These are phyloP conservation scores for Serendipita sp. DNA, from an alignment of 768 basidiomycete species.

Conservation along the genomic window DNA sequence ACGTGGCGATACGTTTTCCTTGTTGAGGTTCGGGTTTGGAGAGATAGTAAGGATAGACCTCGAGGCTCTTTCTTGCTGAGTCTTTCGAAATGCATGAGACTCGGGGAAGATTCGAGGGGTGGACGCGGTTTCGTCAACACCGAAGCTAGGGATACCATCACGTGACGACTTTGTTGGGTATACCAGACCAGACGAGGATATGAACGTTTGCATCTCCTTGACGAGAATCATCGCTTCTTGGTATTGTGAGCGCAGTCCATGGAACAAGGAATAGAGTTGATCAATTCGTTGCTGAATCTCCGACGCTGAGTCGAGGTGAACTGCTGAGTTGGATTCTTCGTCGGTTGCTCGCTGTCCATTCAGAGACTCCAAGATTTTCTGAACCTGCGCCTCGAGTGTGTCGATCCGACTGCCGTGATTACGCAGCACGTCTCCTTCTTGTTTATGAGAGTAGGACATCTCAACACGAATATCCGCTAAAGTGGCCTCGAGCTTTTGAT, in stretches of 20 bases:
- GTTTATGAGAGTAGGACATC: background rate
- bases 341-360: background rate
- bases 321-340: too few relatives aligned
- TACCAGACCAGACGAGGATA: background rate
- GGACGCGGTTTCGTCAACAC: too few relatives aligned
- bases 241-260: background rate
- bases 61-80: too few relatives aligned
- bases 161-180: too few relatives aligned
- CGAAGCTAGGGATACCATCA: too few relatives aligned
- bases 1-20: too few relatives aligned
- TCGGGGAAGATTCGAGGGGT: too few relatives aligned
- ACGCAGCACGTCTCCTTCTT: background rate
- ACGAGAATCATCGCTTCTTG: background rate
- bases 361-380: background rate
- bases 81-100: too few relatives aligned
- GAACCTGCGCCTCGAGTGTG: background rate
- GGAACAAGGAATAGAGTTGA: background rate
- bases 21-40: too few relatives aligned
- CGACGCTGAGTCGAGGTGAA: background rate
- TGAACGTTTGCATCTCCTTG: background rate
- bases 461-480: background rate
- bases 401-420: background rate
- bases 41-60: too few relatives aligned
- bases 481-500: background rate
- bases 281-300: background rate